These are phyloP conservation scores for Colletotrichum gigasporum DNA, from an alignment of 2,329 filamentous ascomycete genomes.

Conservation along the genomic window DNA sequence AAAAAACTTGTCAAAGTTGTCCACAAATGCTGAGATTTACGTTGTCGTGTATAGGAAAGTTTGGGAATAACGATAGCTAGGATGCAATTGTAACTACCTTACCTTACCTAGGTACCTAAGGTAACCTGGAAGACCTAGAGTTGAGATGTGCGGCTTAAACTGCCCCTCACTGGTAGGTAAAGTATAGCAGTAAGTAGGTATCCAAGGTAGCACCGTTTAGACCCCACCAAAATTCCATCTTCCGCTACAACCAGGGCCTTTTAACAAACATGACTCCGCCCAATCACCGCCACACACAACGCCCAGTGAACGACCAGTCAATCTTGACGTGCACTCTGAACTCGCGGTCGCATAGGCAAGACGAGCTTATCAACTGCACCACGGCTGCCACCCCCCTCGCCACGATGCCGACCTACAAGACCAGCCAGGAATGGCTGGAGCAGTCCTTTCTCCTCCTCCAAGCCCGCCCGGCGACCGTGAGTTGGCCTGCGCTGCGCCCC, in stretches of 20 bases:
- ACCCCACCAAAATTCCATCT: slow-evolving; percentile 24
- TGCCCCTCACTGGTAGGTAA: too few species aligned
- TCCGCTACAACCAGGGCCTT: background rate
- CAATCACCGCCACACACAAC: background rate
- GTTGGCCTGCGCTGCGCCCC: slow-evolving; percentile 39
- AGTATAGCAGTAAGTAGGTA: too few species aligned
- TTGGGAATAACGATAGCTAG: too few species aligned
- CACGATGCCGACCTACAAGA: slow-evolving; percentile 81
- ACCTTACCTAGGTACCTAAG: background rate
- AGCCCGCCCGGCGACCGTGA: slow-evolving; percentile 85
- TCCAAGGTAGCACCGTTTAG: too few species aligned
- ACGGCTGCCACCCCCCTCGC: background rate
- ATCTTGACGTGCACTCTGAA: background rate
- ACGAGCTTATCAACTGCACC: background rate
- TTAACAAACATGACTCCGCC: slow-evolving; percentile 10
- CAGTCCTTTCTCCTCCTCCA: slow-evolving; percentile 87
- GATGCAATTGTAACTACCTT: too few species aligned
- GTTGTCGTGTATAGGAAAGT: too few species aligned
- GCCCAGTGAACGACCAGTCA: background rate
- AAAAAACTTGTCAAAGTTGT: too few species aligned
- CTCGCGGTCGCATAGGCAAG: background rate
- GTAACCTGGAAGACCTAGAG: too few species aligned
- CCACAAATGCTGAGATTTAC: too few species aligned
- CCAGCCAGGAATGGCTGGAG: slow-evolving; percentile 90
- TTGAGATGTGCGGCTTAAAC: too few species aligned